These are phyloP conservation scores for Allantophomopsis lycopodina DNA, from an alignment of 2,329 filamentous ascomycete species.

Conservation along the genomic window DNA sequence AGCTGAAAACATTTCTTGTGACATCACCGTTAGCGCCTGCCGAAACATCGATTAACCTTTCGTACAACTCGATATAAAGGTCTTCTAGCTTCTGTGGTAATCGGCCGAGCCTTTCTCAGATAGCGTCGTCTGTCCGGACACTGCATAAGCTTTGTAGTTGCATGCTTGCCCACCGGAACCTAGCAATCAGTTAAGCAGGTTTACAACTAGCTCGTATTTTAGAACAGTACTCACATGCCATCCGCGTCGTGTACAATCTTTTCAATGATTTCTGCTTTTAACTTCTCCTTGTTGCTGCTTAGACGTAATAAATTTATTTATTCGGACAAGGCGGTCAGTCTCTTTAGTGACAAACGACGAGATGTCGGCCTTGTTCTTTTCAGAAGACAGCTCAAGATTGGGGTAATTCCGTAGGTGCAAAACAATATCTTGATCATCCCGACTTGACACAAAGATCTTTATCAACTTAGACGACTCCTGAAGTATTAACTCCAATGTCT, in stretches of 20 bases:
- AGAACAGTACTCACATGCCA: slow-evolving; percentile 3
- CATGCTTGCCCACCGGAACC: slow-evolving; percentile 7
- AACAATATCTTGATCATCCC: slow-evolving; percentile 5
- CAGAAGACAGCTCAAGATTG: slow-evolving; percentile 4
- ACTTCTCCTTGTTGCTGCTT: neutral
- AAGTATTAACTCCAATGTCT: slow-evolving; percentile 3
- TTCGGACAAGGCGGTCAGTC: neutral
- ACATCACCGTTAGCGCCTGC: neutral
- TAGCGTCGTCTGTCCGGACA: slow-evolving; percentile 3
- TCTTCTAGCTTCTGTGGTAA: slow-evolving; percentile 4
- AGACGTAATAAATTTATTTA: neutral
- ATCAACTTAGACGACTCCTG: slow-evolving; percentile 2
- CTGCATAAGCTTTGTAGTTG: slow-evolving; percentile 5
- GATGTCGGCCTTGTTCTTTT: slow-evolving; percentile 3
- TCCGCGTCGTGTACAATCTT: slow-evolving; percentile 1
- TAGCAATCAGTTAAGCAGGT: neutral
- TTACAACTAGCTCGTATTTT: neutral
- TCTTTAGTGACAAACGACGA: slow-evolving; percentile 2
- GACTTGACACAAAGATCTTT: slow-evolving; percentile 5
- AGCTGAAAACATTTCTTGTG: slow-evolving; percentile 2
- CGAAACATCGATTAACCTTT: neutral
- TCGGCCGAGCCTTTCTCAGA: slow-evolving; percentile 3
- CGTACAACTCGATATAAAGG: slow-evolving; percentile 3
- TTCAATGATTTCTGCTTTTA: slow-evolving; percentile 3
- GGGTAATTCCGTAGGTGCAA: slow-evolving; percentile 2